Evolutionary conservation across 176 grass and related monocot genomes (phyloP).

Genomic region (Tillandsia leiboldiana): DNA sequence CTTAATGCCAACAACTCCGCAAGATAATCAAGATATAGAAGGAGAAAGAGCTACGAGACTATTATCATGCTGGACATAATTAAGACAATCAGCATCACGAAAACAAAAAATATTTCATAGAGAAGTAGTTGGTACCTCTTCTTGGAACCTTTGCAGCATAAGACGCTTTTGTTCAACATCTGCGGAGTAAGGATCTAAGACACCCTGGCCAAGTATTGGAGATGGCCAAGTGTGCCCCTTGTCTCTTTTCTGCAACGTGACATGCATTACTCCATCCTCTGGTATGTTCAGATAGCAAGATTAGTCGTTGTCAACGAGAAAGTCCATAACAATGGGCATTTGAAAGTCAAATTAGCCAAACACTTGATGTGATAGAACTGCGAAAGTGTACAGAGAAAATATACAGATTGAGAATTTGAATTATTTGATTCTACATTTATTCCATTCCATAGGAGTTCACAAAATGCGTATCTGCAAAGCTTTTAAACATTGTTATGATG

Average conservation of each 20-base stretch:
- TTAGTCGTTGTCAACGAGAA: neutral
- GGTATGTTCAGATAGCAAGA: neutral
- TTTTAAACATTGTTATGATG: too few relatives aligned
- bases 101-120: neutral
- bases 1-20: neutral
- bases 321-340: neutral
- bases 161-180: constrained; percentile 95
- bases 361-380: too few relatives aligned
- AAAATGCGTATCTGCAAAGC: too few relatives aligned
- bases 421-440: too few relatives aligned
- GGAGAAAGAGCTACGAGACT: neutral
- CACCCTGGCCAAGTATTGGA: constrained; percentile 83
- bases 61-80: neutral
- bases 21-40: neutral
- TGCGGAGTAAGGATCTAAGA: constrained; percentile 57
- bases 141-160: constrained; percentile 99
- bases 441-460: too few relatives aligned
- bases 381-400: too few relatives aligned
- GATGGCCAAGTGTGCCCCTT: constrained; percentile 87
- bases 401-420: too few relatives aligned
- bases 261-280: constrained; percentile 89
- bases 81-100: neutral
- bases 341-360: neutral
- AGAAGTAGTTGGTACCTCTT: constrained; percentile 59
- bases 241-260: constrained; percentile 95